Evolutionary conservation across 345 rosid genomes (phyloP), one percentile per base, ranked within the genome.

Genomic region (Ricinus communis): DNA sequence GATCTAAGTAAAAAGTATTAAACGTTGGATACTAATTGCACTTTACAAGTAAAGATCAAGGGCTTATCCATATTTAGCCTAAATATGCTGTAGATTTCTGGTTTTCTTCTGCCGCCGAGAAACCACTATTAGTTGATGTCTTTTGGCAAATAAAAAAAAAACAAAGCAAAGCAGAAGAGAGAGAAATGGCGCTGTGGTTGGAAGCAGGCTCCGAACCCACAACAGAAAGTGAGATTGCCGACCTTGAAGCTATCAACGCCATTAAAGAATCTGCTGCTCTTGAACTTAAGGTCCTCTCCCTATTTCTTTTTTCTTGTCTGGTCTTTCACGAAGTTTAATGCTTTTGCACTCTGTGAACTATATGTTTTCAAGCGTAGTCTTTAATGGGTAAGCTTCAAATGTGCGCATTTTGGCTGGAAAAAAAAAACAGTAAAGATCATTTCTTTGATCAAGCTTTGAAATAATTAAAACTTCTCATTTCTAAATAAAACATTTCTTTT

Each of bases 261-360:
- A 79, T 94, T 76, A 94, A 91, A 88, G 87, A 91, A 74, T 90
- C 95, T 50, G 82, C 95, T 79, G 96, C 98, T 78, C 69, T 91
- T 58, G 98, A 94, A 70, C 86, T 90, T 64, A 91, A 91, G 95
- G 98, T 93, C 52, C 43, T 66, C 77, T 67, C 68, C 51, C 50
- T 30, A 18, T 70, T 18, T 28, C 16, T 24, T 33, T 38, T 64
- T 67, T 69, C 53, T 43, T 21, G 61, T 53, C 21, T 18, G 22
- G 30, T 7, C 22, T 56, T 56, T 56, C 47, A 33, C 38, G 6
- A 36, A 49, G 25, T 49, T 3, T 41, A 46, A 19, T 8, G 43
- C 33, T 21, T 53, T 40, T 21, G 4, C 62, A 24, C 13, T 15
- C 36, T 9, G 2, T 68, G 24, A 0, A 40, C 49, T 40, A 18